Base-by-base conservation (phyloP, 768 basidiomycete genomes). In the Cystobasidium ongulense region DNA sequence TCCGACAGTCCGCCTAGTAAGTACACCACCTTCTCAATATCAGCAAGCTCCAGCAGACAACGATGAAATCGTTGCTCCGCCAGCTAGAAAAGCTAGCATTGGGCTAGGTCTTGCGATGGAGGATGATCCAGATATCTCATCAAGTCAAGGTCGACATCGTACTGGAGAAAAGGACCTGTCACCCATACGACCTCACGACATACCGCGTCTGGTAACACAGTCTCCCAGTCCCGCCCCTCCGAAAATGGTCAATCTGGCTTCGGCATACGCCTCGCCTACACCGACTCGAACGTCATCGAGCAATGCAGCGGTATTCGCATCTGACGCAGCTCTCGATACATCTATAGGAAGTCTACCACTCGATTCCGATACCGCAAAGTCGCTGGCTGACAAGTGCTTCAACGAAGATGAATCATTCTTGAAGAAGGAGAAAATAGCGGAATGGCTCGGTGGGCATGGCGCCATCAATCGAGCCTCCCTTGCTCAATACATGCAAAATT, bases 351-450 rank as follows among this genome's bases (percentile, higher is more conserved):
- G n/a, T 8, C 10, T 76, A 13, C 41, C 41, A 31, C 36, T 15
- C 8, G 72, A 72, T 1, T 43, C 38, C 1, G 63, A 81, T 65
- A 78, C 86, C 73, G 93, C 87, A 1, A 87, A 86, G 78, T 88
- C 88, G 63, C 81, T 91, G 53, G 93, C 94, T 0, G 81, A 84
- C 39, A 86, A 87, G 70, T 94, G 90, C 81, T 91, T 90, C 86
- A 85, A 86, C 36, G 92, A 93, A 77, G 92, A 98, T 78, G 89
- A 89, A 76, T 85, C 85, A 18, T 94, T 93, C 80, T 80, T 94
- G 77, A 84, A 87, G 17, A 88, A 88, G 79, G 92, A 94, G 78
- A 95, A 94, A 83, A 91, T 97, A 77, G 93, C 95, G 0, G 92
- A 96, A 81, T 99, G 91, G 88, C 84, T 99, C 46, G 96, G 96